Evolutionary conservation across 805 yeast species (phyloP).

Genomic region (Dipodascopsis uninucleata): DNA sequence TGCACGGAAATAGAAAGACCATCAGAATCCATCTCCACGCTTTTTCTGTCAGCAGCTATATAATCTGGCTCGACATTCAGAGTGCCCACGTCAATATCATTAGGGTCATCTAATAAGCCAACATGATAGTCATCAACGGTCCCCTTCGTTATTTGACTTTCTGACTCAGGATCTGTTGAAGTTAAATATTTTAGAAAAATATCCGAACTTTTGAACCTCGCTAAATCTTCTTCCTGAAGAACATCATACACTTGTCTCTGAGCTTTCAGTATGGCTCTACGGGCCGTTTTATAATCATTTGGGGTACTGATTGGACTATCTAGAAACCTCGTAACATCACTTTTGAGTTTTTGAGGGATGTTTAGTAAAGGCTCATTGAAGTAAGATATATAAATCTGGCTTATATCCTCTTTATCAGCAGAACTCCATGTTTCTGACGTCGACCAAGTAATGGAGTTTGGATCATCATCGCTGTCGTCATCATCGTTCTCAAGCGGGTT

Average conservation of each 20-base stretch:
- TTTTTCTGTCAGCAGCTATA: conserved; percentile 14
- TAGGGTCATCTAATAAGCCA: conserved; percentile 30
- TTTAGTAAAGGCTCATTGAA: conserved; percentile 35
- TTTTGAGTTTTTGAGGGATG: conserved; percentile 28
- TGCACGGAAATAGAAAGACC: conserved; percentile 24
- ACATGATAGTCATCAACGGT: conserved; percentile 34
- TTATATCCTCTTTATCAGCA: conserved; percentile 52
- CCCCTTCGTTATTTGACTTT: conserved; percentile 9
- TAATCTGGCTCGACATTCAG: conserved; percentile 34
- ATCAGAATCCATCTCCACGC: conserved; percentile 18
- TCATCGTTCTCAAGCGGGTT: conserved; percentile 61
- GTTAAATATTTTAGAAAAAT: conserved; percentile 52
- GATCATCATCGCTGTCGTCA: conserved; percentile 31
- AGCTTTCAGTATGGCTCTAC: conserved; percentile 55
- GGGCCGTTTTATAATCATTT: conserved; percentile 47
- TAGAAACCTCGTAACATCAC: conserved; percentile 42
- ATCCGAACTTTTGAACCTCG: conserved; percentile 59
- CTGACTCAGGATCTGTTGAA: conserved; percentile 31
- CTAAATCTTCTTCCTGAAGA: conserved; percentile 52
- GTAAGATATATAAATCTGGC: conserved; percentile 46
- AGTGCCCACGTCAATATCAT: conserved; percentile 36
- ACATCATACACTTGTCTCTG: conserved; percentile 53
- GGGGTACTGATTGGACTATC: conserved; percentile 24
- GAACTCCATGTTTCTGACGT: conserved; percentile 28
- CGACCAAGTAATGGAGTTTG: background rate